Evolutionary conservation across 345 rosid species (phyloP).

Genomic region (Citrus unshiu): DNA sequence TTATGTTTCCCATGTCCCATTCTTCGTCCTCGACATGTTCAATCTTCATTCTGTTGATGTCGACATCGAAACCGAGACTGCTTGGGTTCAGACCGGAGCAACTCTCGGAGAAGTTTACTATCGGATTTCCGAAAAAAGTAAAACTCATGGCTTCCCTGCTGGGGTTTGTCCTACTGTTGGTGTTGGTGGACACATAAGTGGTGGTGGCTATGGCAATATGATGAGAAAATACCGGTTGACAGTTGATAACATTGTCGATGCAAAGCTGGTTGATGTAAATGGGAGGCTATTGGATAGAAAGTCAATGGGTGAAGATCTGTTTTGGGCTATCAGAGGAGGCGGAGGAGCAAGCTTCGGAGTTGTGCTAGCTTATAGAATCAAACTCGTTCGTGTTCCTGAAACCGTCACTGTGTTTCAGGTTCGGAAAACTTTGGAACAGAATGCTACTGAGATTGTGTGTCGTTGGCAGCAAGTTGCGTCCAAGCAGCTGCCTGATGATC

Average conservation of each 20-base stretch:
- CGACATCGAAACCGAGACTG: constrained; percentile 37
- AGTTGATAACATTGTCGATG: constrained; percentile 52
- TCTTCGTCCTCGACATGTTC: constrained; percentile 55
- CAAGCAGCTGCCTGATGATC: constrained; percentile 32
- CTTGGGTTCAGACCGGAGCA: constrained; percentile 75
- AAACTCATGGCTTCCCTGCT: constrained; percentile 53
- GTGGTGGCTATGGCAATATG: constrained; percentile 68
- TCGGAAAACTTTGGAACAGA: constrained; percentile 34
- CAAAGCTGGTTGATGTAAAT: constrained; percentile 46
- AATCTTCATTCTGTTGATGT: constrained; percentile 47
- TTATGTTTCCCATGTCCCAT: constrained; percentile 41
- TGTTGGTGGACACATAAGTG: constrained; percentile 67
- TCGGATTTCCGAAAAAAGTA: constrained; percentile 43
- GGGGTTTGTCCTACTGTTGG: constrained; percentile 72
- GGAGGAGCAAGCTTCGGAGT: constrained; percentile 77
- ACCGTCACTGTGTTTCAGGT: constrained; percentile 48
- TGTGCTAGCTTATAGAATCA: constrained; percentile 42
- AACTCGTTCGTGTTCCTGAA: constrained; percentile 51
- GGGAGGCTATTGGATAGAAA: constrained; percentile 54
- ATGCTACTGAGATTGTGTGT: constrained; percentile 43
- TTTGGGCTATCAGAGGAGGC: constrained; percentile 75
- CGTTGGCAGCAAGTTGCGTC: constrained; percentile 50
- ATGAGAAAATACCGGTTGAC: constrained; percentile 62
- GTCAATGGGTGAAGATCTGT: constrained; percentile 69
- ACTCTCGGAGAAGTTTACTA: constrained; percentile 64